Evolutionary conservation across 805 yeast species (phyloP).

Genomic region (Myxozyma sirexii): DNA sequence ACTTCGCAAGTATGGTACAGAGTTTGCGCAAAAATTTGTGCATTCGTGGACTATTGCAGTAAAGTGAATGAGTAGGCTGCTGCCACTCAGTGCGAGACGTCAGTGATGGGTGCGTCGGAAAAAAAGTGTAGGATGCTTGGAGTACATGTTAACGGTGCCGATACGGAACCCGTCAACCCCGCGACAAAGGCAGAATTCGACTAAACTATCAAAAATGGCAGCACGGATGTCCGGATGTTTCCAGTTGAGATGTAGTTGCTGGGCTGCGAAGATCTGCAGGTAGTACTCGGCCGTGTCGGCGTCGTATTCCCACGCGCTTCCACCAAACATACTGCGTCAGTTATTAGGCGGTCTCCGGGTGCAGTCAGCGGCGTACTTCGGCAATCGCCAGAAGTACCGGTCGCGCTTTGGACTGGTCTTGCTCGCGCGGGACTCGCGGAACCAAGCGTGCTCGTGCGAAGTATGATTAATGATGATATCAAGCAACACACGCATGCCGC

Average conservation of each 20-base stretch:
- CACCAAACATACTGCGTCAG: slow-evolving; percentile 57
- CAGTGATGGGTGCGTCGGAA: slow-evolving; percentile 58
- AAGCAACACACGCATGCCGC: slow-evolving; percentile 56
- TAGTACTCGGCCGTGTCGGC: slow-evolving; percentile 58
- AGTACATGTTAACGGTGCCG: slow-evolving; percentile 57
- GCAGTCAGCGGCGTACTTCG: slow-evolving; percentile 58
- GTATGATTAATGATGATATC: slow-evolving; percentile 65
- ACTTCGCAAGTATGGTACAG: slow-evolving; percentile 48
- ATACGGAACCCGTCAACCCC: slow-evolving; percentile 65
- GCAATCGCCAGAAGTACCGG: slow-evolving; percentile 63
- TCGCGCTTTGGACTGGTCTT: slow-evolving; percentile 58
- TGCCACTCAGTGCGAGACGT: slow-evolving; percentile 46
- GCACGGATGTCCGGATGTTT: slow-evolving; percentile 50
- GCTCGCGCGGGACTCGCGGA: slow-evolving; percentile 51
- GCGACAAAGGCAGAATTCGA: slow-evolving; percentile 57
- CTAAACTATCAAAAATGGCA: slow-evolving; percentile 47
- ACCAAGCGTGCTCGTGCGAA: slow-evolving; percentile 52
- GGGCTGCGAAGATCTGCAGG: slow-evolving; percentile 54
- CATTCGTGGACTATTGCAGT: slow-evolving; percentile 56
- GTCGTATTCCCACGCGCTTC: slow-evolving; percentile 63
- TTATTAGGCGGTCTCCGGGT: slow-evolving; percentile 59
- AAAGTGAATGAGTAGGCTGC: slow-evolving; percentile 46
- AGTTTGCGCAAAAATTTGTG: slow-evolving; percentile 62
- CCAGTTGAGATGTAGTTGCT: slow-evolving; percentile 68
- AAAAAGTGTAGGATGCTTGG: slow-evolving; percentile 51